phyloP scores from a whole-genome alignment of 148 eudicot genomes.

The Pouteria glomerata region DNA sequence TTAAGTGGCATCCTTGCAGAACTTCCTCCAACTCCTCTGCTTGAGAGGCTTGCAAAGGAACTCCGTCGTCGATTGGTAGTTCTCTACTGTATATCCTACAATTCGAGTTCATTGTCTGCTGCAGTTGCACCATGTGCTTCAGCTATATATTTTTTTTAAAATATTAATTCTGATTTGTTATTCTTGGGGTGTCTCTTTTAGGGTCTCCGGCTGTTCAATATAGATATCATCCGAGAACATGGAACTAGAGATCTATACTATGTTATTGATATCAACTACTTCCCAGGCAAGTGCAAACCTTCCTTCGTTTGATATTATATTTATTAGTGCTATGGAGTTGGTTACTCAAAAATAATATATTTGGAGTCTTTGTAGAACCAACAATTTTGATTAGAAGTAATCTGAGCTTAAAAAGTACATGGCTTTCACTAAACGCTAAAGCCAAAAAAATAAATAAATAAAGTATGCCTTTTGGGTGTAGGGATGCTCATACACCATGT shows the following conservation, averaged over 20 bases:
- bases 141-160: too few species aligned
- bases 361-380: too few species aligned
- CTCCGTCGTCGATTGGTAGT: constrained; percentile 71
- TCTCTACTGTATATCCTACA: not conserved
- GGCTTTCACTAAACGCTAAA: not conserved
- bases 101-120: not conserved
- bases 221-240: constrained; percentile 83
- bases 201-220: constrained; percentile 88
- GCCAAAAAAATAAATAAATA: too few species aligned
- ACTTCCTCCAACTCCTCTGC: constrained; percentile 76
- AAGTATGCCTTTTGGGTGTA: not conserved
- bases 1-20: constrained; percentile 41
- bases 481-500: too few species aligned
- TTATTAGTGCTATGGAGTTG: not conserved
- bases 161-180: too few species aligned
- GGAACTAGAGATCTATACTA: constrained; percentile 65
- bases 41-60: constrained; percentile 75
- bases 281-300: constrained; percentile 59
- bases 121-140: not conserved
- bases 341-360: not conserved
- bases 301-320: not conserved
- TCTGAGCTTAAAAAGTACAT: not conserved
- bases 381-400: too few species aligned
- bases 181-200: constrained; percentile 15
- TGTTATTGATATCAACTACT: constrained; percentile 92